phyloP scores from a whole-genome alignment of 2,329 filamentous ascomycete species.

The Penicillium sp. region DNA sequence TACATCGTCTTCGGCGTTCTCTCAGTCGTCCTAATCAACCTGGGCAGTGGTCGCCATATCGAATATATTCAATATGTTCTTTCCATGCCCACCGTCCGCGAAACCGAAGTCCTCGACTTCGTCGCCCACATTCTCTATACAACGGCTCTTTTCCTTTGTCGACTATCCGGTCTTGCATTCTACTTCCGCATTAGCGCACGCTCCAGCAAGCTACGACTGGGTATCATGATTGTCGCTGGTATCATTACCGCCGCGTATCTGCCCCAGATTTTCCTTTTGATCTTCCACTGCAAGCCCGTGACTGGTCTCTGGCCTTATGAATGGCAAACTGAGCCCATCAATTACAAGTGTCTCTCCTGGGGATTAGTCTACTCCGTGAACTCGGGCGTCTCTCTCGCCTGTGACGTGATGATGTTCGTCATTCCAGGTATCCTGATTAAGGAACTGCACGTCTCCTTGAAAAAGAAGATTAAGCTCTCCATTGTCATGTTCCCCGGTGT shows the following conservation, averaged over 20 bases:
- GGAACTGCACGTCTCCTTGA: conserved; percentile 52
- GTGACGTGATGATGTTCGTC: conserved; percentile 58
- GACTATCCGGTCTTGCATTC: conserved; percentile 60
- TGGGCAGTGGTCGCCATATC: conserved; percentile 54
- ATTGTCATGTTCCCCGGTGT: conserved; percentile 58
- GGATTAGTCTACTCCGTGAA: conserved; percentile 60
- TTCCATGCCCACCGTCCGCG: conserved; percentile 47
- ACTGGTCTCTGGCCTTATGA: conserved; percentile 60
- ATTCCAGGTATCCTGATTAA: conserved; percentile 58
- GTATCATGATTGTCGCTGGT: conserved; percentile 39
- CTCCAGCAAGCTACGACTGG: conserved; percentile 31
- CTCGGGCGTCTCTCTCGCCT: conserved; percentile 56
- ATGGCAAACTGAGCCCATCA: conserved; percentile 50
- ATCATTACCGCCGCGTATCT: conserved; percentile 52
- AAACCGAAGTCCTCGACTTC: conserved; percentile 58
- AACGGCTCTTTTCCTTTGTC: conserved; percentile 56
- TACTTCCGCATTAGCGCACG: conserved; percentile 56
- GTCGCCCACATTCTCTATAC: conserved; percentile 60
- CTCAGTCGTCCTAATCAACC: conserved; percentile 52
- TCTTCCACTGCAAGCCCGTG: conserved; percentile 60
- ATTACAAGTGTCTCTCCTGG: conserved; percentile 58
- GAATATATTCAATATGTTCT: conserved; percentile 54
- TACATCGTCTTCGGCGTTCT: conserved; percentile 54
- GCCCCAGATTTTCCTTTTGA: conserved; percentile 57
- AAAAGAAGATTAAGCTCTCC: conserved; percentile 56